Percentiles rank a stretch among this genome's conserved stretches.
Evolutionary conservation across 2,329 filamentous ascomycete genomes (phyloP).

Genomic region (Apiospora pterosperma): DNA sequence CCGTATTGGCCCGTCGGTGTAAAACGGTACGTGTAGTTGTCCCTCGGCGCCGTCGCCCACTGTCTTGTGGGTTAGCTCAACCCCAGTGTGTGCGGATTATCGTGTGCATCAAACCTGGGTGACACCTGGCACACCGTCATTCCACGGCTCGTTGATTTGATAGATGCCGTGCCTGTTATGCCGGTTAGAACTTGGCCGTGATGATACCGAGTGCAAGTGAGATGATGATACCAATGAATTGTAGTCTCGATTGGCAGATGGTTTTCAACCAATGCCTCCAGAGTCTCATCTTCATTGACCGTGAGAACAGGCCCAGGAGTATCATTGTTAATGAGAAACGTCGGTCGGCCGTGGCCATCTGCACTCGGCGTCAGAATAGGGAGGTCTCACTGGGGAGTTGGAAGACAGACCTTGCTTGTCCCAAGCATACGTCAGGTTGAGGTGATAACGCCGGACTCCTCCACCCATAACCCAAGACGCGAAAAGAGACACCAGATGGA

Average conservation of each 20-base stretch:
- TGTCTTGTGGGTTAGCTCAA: not conserved
- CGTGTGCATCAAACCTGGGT: slow-evolving; percentile 6
- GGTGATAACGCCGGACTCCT: not conserved
- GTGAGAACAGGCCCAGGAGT: slow-evolving; percentile 12
- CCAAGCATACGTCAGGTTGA: slow-evolving; percentile 5
- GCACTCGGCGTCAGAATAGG: not conserved
- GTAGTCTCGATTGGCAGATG: slow-evolving; percentile 13
- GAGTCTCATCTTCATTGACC: slow-evolving; percentile 12
- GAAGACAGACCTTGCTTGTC: slow-evolving; percentile 5
- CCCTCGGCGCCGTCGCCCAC: slow-evolving; percentile 13
- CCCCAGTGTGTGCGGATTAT: not conserved
- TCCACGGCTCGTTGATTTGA: slow-evolving; percentile 15
- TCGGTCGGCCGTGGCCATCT: slow-evolving; percentile 14
- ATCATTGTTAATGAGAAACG: slow-evolving; percentile 12
- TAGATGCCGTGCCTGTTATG: slow-evolving; percentile 12
- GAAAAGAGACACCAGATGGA: not conserved
- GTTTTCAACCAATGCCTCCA: slow-evolving; percentile 13
- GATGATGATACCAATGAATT: slow-evolving; percentile 11
- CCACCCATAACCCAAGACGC: not conserved
- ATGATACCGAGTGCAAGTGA: not conserved
- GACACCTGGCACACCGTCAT: slow-evolving; percentile 16
- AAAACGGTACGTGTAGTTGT: slow-evolving; percentile 14
- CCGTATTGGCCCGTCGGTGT: slow-evolving; percentile 14
- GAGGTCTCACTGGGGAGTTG: slow-evolving; percentile 7
- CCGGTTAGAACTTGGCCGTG: not conserved